phyloP scores from a whole-genome alignment of 2,329 filamentous ascomycete species.

The Paraconiothyrium brasiliense region DNA sequence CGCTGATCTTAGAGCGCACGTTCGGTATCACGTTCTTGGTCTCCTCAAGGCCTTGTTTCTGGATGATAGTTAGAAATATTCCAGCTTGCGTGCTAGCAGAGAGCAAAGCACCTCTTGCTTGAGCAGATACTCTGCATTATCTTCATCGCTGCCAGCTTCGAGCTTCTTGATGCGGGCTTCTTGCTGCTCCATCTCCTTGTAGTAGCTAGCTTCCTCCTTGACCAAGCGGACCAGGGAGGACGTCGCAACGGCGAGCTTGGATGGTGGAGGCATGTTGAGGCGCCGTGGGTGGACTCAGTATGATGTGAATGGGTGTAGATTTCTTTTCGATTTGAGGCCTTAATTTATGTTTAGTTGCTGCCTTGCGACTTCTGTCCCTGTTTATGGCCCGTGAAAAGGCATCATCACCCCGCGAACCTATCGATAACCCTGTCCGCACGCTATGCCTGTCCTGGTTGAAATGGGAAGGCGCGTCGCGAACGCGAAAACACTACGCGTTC shows the following conservation, averaged over 20 bases:
- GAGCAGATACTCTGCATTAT: constrained; percentile 80
- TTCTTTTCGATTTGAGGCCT: background rate
- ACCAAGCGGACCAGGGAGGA: constrained; percentile 82
- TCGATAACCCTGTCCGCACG: constrained; percentile 12
- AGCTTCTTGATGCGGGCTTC: constrained; percentile 75
- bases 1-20: constrained; percentile 74
- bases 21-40: constrained; percentile 83
- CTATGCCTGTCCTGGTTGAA: constrained; percentile 14
- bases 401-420: constrained; percentile 24
- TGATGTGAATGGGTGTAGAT: background rate
- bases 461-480: background rate
- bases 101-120: constrained; percentile 78
- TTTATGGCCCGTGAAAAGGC: constrained; percentile 32
- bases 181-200: constrained; percentile 83
- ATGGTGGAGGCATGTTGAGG: constrained; percentile 75
- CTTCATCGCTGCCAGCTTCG: constrained; percentile 68
- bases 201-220: constrained; percentile 91
- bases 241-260: constrained; percentile 80
- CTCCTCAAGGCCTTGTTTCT: constrained; percentile 86
- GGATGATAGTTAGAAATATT: constrained; percentile 20
- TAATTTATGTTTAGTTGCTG: constrained; percentile 25
- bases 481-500: constrained; percentile 16
- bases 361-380: constrained; percentile 19
- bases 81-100: background rate
- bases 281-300: background rate